phyloP scores from a whole-genome alignment of 108 stramenopile species.

The Cylindrotheca fusiformis region DNA sequence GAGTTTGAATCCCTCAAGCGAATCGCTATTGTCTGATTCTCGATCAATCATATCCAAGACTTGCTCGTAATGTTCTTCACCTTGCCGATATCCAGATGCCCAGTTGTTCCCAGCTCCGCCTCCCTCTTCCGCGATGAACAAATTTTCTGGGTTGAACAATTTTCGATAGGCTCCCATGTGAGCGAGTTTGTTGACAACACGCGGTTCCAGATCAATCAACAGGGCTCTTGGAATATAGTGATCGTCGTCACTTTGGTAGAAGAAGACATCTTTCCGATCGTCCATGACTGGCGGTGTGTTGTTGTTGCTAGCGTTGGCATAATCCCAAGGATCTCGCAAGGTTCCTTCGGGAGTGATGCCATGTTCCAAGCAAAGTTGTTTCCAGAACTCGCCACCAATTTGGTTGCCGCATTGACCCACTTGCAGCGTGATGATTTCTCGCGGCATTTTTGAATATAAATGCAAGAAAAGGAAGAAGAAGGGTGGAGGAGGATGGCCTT shows the following conservation, averaged over 20 bases:
- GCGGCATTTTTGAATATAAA: slow-evolving; percentile 81
- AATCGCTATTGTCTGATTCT: slow-evolving; percentile 95
- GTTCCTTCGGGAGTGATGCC: slow-evolving; percentile 96
- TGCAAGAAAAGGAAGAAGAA: too few relatives aligned
- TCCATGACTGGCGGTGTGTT: slow-evolving; percentile 53
- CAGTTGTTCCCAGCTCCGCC: slow-evolving; percentile 99
- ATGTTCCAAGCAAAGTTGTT: slow-evolving; percentile 97
- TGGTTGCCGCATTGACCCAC: slow-evolving; percentile 99
- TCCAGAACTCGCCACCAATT: slow-evolving; percentile 99
- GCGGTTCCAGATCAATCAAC: slow-evolving; percentile 97
- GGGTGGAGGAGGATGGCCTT: too few relatives aligned
- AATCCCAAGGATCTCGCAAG: slow-evolving; percentile 48
- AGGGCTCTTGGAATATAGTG: slow-evolving; percentile 93
- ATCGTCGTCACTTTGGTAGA: slow-evolving; percentile 96
- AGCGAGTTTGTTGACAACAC: slow-evolving; percentile 93
- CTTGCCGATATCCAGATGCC: slow-evolving; percentile 93
- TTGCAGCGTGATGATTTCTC: slow-evolving; percentile 98
- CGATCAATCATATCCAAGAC: slow-evolving; percentile 99
- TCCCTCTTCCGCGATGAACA: slow-evolving; percentile 93
- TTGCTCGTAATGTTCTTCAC: slow-evolving; percentile 89
- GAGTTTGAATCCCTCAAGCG: slow-evolving; percentile 97
- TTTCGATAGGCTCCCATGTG: slow-evolving; percentile 60
- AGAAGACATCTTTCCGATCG: slow-evolving; percentile 98
- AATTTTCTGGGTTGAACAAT: slow-evolving; percentile 97
- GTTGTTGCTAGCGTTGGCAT: slow-evolving; percentile 5